A percentile compares a stretch with the other conserved stretches of the same genome.
These are phyloP conservation scores for Gigaspora rosea DNA, from an alignment of 192 early-diverging fungal species.

Conservation along the genomic window DNA sequence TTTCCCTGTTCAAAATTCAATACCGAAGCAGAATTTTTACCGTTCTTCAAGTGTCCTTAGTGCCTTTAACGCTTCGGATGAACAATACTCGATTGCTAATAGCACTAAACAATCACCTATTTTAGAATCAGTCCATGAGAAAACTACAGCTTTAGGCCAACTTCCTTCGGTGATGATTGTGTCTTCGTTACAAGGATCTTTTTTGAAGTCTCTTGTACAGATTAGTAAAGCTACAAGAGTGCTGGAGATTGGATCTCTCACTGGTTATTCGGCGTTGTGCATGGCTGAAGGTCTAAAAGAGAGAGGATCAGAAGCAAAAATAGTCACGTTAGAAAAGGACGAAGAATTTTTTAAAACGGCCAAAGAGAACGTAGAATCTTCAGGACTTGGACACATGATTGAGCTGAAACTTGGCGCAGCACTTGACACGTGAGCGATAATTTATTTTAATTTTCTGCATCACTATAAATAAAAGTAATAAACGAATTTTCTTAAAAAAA, in stretches of 20 bases:
- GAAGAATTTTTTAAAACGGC: constrained; percentile 51
- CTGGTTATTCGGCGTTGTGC: constrained; percentile 63
- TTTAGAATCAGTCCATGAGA: too few relatives aligned
- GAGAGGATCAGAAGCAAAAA: constrained; percentile 1
- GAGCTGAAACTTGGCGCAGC: constrained; percentile 49
- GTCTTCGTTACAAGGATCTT: constrained; percentile 50
- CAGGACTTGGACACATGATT: constrained; percentile 41
- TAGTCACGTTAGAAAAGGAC: constrained; percentile 61
- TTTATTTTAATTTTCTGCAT: constrained; percentile 7
- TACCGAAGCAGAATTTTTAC: too few relatives aligned
- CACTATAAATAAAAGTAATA: too few relatives aligned
- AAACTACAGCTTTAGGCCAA: too few relatives aligned
- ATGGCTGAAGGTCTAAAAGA: constrained; percentile 63
- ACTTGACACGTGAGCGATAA: constrained; percentile 36
- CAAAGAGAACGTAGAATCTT: constrained; percentile 39
- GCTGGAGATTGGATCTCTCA: constrained; percentile 72
- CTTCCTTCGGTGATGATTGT: constrained; percentile 30
- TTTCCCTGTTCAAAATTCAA: too few relatives aligned
- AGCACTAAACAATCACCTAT: too few relatives aligned
- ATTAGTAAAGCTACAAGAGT: constrained; percentile 52
- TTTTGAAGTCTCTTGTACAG: constrained; percentile 52
- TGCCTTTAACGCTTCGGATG: too few relatives aligned
- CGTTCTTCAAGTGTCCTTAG: too few relatives aligned
- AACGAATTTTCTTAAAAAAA: too few relatives aligned
- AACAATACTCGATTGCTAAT: too few relatives aligned